Percentiles rank a stretch among this genome's conserved stretches.
Conservation (phyloP, 2,329 filamentous ascomycete genomes). For the Magnaporthiopsis poae region DNA sequence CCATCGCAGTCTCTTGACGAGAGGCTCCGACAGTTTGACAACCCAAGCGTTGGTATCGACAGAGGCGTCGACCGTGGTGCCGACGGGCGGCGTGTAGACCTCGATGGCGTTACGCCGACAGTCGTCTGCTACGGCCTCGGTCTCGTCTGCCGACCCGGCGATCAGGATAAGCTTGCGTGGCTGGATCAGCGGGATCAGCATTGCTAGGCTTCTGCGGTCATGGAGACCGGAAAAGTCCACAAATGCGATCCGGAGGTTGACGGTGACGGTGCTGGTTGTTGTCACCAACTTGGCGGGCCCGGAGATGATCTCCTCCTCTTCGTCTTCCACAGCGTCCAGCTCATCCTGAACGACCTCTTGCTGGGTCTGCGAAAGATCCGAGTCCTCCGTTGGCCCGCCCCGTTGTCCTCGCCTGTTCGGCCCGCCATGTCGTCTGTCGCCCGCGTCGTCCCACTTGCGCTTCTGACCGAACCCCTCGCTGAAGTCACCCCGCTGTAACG, state of each 20-base stretch:
- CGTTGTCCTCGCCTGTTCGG: constrained; percentile 51
- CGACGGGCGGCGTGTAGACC: constrained; percentile 74
- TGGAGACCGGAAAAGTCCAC: constrained; percentile 89
- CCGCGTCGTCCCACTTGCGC: constrained; percentile 77
- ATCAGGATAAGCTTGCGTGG: constrained; percentile 92
- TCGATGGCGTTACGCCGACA: constrained; percentile 34
- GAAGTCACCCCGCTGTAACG: constrained; percentile 37
- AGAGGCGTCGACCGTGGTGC: constrained; percentile 71
- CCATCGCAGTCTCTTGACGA: constrained; percentile 85
- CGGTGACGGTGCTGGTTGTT: constrained; percentile 50
- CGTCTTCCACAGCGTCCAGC: constrained; percentile 48
- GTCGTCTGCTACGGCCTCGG: constrained; percentile 57
- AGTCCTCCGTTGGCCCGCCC: constrained; percentile 25
- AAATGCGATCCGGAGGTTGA: constrained; percentile 70
- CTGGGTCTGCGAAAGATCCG: not conserved
- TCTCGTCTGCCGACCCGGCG: constrained; percentile 70
- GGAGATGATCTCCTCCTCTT: constrained; percentile 36
- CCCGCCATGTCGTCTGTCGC: constrained; percentile 25
- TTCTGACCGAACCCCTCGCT: constrained; percentile 75
- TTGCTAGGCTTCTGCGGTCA: constrained; percentile 85
- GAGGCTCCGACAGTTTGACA: constrained; percentile 73
- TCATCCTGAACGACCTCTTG: constrained; percentile 31
- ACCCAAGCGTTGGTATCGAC: constrained; percentile 97
- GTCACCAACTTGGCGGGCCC: constrained; percentile 71
- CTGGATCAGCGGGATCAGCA: constrained; percentile 87